Conservation (phyloP, 1,284 basidiomycete genomes). For the Ganoderma sinense region DNA sequence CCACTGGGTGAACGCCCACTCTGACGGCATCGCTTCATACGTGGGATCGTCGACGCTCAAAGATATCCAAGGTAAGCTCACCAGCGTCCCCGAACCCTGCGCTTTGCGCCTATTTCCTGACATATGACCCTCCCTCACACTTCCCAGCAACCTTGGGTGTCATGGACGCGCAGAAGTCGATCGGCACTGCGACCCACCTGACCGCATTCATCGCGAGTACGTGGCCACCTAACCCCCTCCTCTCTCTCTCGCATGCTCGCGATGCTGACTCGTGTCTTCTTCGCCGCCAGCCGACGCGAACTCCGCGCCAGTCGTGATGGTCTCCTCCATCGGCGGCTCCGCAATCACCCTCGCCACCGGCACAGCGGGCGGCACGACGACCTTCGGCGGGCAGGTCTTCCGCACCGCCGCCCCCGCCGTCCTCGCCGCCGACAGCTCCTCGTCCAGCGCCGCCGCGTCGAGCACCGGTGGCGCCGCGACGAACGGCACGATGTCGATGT, state of each 20-base stretch:
- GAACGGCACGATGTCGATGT: background rate
- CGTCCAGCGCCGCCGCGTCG: background rate
- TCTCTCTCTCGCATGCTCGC: background rate
- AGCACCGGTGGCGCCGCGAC: background rate
- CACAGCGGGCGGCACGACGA: conserved; percentile 30
- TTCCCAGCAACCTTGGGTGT: conserved; percentile 21
- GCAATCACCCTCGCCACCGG: conserved; percentile 31
- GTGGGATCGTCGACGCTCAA: conserved; percentile 3
- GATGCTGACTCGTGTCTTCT: background rate
- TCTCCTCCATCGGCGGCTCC: conserved; percentile 32
- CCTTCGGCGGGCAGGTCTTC: conserved; percentile 37
- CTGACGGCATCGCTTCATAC: conserved; percentile 9
- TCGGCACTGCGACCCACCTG: conserved; percentile 21
- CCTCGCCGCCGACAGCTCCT: background rate
- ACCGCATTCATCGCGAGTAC: conserved; percentile 20
- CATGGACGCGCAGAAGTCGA: conserved; percentile 11
- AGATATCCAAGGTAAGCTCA: conserved; percentile 12
- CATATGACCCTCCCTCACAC: background rate
- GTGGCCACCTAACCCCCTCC: background rate
- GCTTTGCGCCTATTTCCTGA: too few species aligned
- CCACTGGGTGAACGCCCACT: conserved; percentile 8
- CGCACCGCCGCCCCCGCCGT: conserved; percentile 19
- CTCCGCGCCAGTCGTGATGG: conserved; percentile 35
- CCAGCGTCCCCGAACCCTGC: too few species aligned
- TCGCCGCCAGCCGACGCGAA: conserved; percentile 15